Evolutionary conservation across 805 yeast genomes (phyloP).

Genomic region (Saturnispora hagleri): DNA sequence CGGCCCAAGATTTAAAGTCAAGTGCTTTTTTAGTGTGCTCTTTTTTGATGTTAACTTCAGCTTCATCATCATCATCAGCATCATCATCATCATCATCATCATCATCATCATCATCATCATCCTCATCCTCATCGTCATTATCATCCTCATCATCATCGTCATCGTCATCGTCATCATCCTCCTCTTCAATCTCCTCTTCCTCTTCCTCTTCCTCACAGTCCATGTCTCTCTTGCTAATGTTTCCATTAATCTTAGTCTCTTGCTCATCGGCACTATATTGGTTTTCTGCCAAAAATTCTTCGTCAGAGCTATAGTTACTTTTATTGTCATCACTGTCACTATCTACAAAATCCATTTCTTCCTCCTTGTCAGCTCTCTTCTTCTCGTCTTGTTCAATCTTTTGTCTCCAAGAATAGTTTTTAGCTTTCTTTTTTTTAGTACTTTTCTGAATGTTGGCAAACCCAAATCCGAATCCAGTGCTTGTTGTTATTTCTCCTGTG

Average conservation of each 20-base stretch:
- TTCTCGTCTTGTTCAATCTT: constrained; percentile 41
- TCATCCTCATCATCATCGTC: constrained; percentile 27
- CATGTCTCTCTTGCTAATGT: neutral
- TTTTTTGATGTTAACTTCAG: constrained; percentile 29
- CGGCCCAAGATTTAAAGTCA: constrained; percentile 86
- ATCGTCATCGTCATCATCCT: constrained; percentile 26
- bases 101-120: constrained; percentile 26
- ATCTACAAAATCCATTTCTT: constrained; percentile 48
- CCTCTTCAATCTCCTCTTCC: constrained; percentile 25
- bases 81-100: constrained; percentile 25
- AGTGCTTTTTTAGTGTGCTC: constrained; percentile 42
- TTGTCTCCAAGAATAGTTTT: constrained; percentile 69
- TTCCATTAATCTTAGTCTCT: constrained; percentile 18
- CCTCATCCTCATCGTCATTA: constrained; percentile 24
- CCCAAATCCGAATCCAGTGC: constrained; percentile 62
- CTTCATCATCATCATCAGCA: constrained; percentile 25
- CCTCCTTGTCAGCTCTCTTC: constrained; percentile 37
- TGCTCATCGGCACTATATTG: constrained; percentile 26
- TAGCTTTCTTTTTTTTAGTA: constrained; percentile 36
- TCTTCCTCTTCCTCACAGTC: constrained; percentile 10
- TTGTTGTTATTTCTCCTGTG: constrained; percentile 28
- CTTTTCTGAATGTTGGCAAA: constrained; percentile 41
- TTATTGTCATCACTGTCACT: constrained; percentile 17
- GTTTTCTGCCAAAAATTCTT: constrained; percentile 3
- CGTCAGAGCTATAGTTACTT: constrained; percentile 15